Evolutionary conservation across 768 basidiomycete genomes (phyloP).

Genomic region (Mycena sanguinolenta): DNA sequence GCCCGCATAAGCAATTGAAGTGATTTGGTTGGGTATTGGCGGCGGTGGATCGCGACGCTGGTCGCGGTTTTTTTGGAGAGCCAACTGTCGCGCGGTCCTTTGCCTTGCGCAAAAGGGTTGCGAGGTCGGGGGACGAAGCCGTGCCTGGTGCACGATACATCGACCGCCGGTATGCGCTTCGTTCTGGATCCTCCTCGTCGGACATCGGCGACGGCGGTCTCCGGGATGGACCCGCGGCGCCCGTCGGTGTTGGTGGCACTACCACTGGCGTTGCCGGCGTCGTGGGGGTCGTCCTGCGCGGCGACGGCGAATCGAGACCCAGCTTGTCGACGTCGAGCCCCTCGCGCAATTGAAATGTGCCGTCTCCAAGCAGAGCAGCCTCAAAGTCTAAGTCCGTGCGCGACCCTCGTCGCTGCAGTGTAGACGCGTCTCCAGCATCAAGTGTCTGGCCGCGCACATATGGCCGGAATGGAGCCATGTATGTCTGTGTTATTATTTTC

Average conservation of each 20-base stretch:
- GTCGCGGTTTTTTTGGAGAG: conserved; percentile 49
- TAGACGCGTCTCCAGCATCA: conserved; percentile 48
- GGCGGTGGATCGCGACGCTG: conserved; percentile 44
- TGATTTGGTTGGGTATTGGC: conserved; percentile 29
- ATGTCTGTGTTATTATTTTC: too few relatives aligned
- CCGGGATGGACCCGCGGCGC: conserved; percentile 54
- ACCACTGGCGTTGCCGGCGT: conserved; percentile 72
- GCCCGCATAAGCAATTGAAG: conserved; percentile 26
- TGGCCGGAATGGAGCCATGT: conserved; percentile 72
- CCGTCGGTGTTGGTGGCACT: conserved; percentile 80
- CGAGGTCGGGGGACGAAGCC: conserved; percentile 92
- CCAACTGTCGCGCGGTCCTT: conserved; percentile 73
- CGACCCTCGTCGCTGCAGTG: conserved; percentile 68
- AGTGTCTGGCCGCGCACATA: conserved; percentile 52
- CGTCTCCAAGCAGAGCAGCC: conserved; percentile 74
- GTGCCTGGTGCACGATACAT: conserved; percentile 92
- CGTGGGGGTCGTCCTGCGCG: conserved; percentile 43
- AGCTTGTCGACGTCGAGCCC: conserved; percentile 78
- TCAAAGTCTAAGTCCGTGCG: conserved; percentile 88
- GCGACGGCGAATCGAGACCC: conserved; percentile 66
- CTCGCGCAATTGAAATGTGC: conserved; percentile 79
- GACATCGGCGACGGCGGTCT: conserved; percentile 59
- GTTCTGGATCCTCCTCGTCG: conserved; percentile 74
- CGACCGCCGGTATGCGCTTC: conserved; percentile 82
- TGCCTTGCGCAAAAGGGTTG: conserved; percentile 87